Conservation (phyloP, 352 stramenopile species). For the Stephanocyclus meneghinianus region DNA sequence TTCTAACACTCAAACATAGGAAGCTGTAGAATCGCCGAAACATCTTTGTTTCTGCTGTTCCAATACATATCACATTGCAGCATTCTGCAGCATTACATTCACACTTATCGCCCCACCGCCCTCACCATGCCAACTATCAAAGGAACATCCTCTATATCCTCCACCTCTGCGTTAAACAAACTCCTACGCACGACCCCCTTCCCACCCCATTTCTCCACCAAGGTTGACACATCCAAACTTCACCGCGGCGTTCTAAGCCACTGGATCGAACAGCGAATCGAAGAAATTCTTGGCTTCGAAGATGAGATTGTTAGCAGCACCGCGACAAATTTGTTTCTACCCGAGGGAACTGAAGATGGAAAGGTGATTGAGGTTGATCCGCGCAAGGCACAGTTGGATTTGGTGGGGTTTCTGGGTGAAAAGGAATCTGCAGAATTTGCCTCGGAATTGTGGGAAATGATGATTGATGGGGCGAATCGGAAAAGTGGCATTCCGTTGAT, state of each 20-base stretch:
- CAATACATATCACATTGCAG: too few relatives aligned
- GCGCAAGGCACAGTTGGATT: conserved; percentile 68
- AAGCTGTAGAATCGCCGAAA: too few relatives aligned
- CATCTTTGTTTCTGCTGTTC: too few relatives aligned
- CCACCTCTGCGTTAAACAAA: conserved; percentile 63
- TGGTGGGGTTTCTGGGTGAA: conserved; percentile 73
- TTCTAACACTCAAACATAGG: too few relatives aligned
- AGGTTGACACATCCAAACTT: conserved; percentile 58
- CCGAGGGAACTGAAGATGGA: conserved; percentile 27
- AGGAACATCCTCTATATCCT: conserved; percentile 72
- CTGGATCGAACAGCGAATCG: conserved; percentile 76
- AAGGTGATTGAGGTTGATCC: conserved; percentile 47
- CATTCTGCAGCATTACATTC: too few relatives aligned
- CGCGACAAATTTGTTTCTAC: conserved; percentile 78
- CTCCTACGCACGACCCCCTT: conserved; percentile 72
- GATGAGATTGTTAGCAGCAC: conserved; percentile 79
- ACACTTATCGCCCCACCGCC: too few relatives aligned
- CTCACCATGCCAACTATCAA: conserved; percentile 76
- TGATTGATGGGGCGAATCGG: conserved; percentile 68
- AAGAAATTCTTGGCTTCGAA: conserved; percentile 77
- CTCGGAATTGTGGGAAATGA: conserved; percentile 64
- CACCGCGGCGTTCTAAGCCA: conserved; percentile 70
- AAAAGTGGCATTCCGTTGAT: conserved; percentile 65
- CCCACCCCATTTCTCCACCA: conserved; percentile 61
- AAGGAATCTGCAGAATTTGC: conserved; percentile 61